A percentile compares a stretch with the other conserved stretches of the same genome.
These are phyloP conservation scores for Lactuca saligna DNA, from an alignment of 129 eudicot species.

Conservation along the genomic window DNA sequence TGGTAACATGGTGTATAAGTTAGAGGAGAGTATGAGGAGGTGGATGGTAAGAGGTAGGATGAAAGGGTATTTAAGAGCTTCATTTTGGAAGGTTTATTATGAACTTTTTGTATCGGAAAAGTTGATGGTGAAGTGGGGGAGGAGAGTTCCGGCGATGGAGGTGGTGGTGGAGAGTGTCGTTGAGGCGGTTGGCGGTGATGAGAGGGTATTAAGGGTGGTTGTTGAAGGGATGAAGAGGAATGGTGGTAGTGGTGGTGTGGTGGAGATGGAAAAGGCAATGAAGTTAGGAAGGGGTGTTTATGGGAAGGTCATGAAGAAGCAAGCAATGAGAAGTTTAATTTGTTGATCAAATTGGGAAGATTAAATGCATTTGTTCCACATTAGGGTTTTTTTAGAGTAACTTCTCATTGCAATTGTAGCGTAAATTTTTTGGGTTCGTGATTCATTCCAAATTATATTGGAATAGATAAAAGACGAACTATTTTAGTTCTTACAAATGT, in stretches of 20 bases:
- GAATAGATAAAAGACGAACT: conserved; percentile 1
- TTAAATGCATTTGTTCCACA: conserved; percentile 16
- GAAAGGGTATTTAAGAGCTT: conserved; percentile 81
- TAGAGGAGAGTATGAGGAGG: conserved; percentile 82
- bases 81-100: conserved; percentile 80
- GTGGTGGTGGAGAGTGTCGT: conserved; percentile 70
- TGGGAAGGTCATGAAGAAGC: conserved; percentile 89
- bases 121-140: conserved; percentile 76
- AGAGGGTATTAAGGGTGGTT: conserved; percentile 61
- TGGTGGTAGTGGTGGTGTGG: conserved; percentile 51
- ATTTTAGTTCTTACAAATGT: not conserved
- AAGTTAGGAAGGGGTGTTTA: conserved; percentile 85
- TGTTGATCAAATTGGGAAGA: conserved; percentile 32
- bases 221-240: conserved; percentile 65
- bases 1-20: conserved; percentile 54
- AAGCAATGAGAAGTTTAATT: conserved; percentile 70
- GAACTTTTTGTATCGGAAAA: conserved; percentile 70
- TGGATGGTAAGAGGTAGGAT: conserved; percentile 78
- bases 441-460: conserved; percentile 20
- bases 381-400: conserved; percentile 17
- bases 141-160: conserved; percentile 63
- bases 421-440: conserved; percentile 1
- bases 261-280: conserved; percentile 81
- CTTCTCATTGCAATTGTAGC: conserved; percentile 28
- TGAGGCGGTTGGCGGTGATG: conserved; percentile 83